Conservation (phyloP, 495 filamentous ascomycete genomes). For the Darksidea phi region DNA sequence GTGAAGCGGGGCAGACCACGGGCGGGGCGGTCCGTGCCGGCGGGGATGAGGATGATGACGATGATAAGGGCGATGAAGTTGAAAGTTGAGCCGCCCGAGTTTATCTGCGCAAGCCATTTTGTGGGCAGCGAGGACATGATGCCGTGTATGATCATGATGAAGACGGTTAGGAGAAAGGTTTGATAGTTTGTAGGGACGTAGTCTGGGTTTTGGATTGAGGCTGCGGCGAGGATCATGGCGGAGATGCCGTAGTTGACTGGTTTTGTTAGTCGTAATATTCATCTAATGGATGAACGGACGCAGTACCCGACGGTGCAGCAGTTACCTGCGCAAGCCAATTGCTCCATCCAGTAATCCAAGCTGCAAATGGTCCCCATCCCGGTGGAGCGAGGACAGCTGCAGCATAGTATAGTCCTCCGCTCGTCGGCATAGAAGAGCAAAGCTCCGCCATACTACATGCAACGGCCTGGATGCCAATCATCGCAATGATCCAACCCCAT, state of each 20-base stretch:
- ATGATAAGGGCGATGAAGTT: conserved; percentile 69
- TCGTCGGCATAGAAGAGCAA: conserved; percentile 68
- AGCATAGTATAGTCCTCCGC: conserved; percentile 77
- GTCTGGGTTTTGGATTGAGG: conserved; percentile 63
- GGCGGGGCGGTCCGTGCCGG: conserved; percentile 49
- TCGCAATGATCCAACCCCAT: conserved; percentile 78
- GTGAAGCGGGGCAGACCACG: conserved; percentile 63
- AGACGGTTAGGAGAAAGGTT: conserved; percentile 65
- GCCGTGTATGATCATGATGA: conserved; percentile 70
- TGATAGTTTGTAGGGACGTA: conserved; percentile 68
- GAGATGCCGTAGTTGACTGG: conserved; percentile 58
- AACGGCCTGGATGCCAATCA: conserved; percentile 72
- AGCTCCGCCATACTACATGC: conserved; percentile 67
- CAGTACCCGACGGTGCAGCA: conserved; percentile 32
- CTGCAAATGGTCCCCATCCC: conserved; percentile 71
- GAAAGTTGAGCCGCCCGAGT: conserved; percentile 70
- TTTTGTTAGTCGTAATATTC: background rate
- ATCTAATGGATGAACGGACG: no score
- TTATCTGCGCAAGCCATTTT: conserved; percentile 71
- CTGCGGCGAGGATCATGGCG: conserved; percentile 73
- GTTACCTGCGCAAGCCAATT: conserved; percentile 70
- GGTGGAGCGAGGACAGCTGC: conserved; percentile 75
- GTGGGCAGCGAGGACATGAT: conserved; percentile 75
- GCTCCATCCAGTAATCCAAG: conserved; percentile 63
- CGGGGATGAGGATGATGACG: conserved; percentile 70